Evolutionary conservation across 805 yeast genomes (phyloP).

Genomic region (Monosporozyma aquatica): DNA sequence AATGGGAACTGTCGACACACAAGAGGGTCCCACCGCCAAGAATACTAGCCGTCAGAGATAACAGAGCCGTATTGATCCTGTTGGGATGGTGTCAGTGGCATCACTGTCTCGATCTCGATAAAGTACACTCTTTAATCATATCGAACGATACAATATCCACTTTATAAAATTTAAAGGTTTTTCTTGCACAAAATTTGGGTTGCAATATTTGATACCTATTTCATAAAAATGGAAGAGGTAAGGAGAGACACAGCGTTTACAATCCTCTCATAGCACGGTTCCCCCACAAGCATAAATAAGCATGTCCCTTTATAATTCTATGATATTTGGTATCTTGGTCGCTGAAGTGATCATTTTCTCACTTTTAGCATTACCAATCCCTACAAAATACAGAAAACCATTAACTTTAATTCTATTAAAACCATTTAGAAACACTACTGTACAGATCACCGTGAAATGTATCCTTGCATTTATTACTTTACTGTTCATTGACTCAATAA

Average conservation of each 20-base stretch:
- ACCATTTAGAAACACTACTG: constrained; percentile 62
- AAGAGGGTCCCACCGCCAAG: neutral
- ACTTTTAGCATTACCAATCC: constrained; percentile 76
- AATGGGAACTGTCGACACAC: too few species aligned
- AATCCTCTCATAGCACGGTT: too few species aligned
- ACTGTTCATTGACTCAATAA: constrained; percentile 80
- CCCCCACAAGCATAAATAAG: too few species aligned
- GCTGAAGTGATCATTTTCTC: constrained; percentile 73
- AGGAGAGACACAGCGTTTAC: too few species aligned
- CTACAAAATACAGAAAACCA: constrained; percentile 61
- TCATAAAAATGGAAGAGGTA: too few species aligned
- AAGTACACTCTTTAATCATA: neutral
- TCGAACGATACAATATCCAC: too few species aligned
- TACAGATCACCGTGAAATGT: constrained; percentile 72
- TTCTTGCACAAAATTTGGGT: too few species aligned
- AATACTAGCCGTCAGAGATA: neutral
- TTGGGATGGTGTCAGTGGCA: constrained; percentile 1
- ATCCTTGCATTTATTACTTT: constrained; percentile 74
- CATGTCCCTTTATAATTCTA: constrained; percentile 27
- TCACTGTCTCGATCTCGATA: neutral
- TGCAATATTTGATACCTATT: too few species aligned
- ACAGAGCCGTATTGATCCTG: neutral
- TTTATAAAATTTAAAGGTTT: too few species aligned
- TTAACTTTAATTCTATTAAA: constrained; percentile 52
- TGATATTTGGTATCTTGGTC: constrained; percentile 67